Base-by-base conservation (phyloP, 2,329 filamentous ascomycete genomes). In the Ascochyta koolunga region DNA sequence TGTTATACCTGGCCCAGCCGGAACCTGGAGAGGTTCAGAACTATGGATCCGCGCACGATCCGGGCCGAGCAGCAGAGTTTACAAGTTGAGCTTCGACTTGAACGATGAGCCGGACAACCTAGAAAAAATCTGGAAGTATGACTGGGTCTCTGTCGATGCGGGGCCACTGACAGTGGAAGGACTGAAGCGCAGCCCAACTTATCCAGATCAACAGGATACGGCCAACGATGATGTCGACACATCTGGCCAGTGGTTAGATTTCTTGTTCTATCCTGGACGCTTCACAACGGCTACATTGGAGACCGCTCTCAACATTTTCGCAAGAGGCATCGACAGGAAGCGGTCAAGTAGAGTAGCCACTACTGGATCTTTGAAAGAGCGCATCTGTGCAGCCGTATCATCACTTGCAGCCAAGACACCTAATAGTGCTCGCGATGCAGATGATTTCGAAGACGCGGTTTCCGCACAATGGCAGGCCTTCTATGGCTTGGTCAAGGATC, bases 391-490 rank as follows among this genome's bases (percentile, higher is more conserved):
- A 5, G 85, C 89, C 0, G 81, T 96, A 31, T 85, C 87, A 15
- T 83, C 86, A 6, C 89, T 89, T 10, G 86, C 90, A 13, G 81
- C 84, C 0, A 77, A 93, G 31, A 82, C 84, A 38, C 86, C 85
- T 48, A 80, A 79, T 25, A 82, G 85, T 13, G 86, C 86, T 13
- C 83, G 90, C 75, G 89, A 96, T 66, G 91, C 90, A 63, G 86
- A 89, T 21, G 83, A 87, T 52, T 95, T 93, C 70, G 84, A 89
- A 51, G 79, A 81, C 29, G 87, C 90, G 27, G 87, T 89, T 47
- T 89, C 95, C 68, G 82, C 84, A 10, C 92, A 96, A 72, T 99
- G 95, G 95, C 86, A 89, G 59, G 86, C 90, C 44, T 96, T 96
- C 74, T 96, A 92, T 78, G 87, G 92, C 27, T 82, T 98, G 16